These are phyloP conservation scores for Apiospora sp. DNA, from an alignment of 2,329 filamentous ascomycete genomes.

Conservation along the genomic window DNA sequence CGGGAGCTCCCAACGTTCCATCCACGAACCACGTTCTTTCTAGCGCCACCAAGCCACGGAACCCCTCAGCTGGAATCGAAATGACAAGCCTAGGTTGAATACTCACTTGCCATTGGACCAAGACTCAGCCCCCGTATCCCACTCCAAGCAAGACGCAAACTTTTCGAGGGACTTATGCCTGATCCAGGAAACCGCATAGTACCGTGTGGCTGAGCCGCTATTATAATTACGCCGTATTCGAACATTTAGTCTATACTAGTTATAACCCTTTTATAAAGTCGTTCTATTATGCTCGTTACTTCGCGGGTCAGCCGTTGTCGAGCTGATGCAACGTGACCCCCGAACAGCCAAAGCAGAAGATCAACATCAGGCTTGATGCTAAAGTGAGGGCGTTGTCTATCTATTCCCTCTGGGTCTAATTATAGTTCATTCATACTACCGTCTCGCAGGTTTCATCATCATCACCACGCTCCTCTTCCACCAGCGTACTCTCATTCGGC, in stretches of 20 bases:
- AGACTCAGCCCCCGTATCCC: not conserved
- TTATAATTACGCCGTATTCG: not conserved
- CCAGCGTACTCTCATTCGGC: slow-evolving; percentile 14
- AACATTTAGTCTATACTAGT: not conserved
- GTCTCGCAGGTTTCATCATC: not conserved
- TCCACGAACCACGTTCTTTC: not conserved
- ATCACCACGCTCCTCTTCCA: slow-evolving; percentile 17
- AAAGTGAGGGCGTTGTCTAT: not conserved
- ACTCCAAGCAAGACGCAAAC: not conserved
- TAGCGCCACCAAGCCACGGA: not conserved
- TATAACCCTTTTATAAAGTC: not conserved
- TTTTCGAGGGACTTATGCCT: not conserved
- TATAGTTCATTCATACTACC: not conserved
- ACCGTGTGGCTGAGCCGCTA: not conserved
- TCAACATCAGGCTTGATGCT: too few relatives aligned
- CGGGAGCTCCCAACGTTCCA: not conserved
- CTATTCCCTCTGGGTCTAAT: not conserved
- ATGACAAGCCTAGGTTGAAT: not conserved
- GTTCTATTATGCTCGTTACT: not conserved
- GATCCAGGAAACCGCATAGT: too few relatives aligned
- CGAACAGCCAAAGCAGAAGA: not conserved
- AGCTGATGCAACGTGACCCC: not conserved
- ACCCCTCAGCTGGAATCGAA: not conserved
- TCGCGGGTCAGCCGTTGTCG: not conserved
- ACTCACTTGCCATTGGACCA: not conserved